Conservation (phyloP, 257 asterid genomes). For the Coffea eugenioides region DNA sequence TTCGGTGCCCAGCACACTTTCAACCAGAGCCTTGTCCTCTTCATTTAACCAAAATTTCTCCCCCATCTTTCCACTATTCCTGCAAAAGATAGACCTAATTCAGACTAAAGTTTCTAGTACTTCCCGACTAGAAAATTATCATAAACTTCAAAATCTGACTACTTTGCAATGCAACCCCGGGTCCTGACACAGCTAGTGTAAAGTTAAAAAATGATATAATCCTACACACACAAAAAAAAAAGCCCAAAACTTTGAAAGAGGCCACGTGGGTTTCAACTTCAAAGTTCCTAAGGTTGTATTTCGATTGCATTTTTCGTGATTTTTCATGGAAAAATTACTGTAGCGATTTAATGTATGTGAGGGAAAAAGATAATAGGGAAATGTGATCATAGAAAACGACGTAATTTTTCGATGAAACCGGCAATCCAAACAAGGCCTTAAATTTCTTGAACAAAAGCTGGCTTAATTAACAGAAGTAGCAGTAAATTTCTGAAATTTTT, state of each 20-base stretch:
- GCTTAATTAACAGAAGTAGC: neutral
- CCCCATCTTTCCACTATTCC: constrained; percentile 46
- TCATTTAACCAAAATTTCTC: constrained; percentile 56
- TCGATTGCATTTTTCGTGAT: too few species aligned
- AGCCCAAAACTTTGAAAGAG: neutral
- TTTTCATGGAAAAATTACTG: too few species aligned
- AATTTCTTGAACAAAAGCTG: neutral
- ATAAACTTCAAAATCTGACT: constrained; percentile 4
- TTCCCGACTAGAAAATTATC: neutral
- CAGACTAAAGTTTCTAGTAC: neutral
- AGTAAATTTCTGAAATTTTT: neutral
- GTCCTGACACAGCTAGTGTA: neutral
- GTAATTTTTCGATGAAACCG: too few species aligned
- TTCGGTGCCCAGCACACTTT: constrained; percentile 77
- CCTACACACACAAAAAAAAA: neutral
- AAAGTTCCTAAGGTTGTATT: neutral
- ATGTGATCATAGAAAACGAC: too few species aligned
- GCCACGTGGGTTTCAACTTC: neutral
- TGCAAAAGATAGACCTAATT: neutral
- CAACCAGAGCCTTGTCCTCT: constrained; percentile 56
- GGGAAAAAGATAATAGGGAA: too few species aligned
- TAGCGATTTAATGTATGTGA: too few species aligned
- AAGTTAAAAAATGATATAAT: neutral
- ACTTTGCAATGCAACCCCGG: neutral
- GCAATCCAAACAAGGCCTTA: too few species aligned